Base-by-base conservation (phyloP, 2,329 filamentous ascomycete genomes). In the Fusarium denticulatum region DNA sequence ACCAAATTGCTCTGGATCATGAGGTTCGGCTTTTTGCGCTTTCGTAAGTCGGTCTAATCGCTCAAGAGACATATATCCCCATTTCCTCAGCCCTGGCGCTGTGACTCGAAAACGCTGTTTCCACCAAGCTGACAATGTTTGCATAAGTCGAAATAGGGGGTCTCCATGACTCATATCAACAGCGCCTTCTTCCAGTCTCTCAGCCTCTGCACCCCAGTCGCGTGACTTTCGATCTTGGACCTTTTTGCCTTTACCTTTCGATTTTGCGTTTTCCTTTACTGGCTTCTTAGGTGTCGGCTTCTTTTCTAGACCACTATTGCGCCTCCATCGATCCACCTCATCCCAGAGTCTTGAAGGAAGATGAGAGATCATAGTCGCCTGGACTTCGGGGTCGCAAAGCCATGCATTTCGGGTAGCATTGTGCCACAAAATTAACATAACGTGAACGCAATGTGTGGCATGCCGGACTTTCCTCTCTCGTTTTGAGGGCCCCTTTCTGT, bases 361-460 rank as follows among this genome's bases (percentile, higher is more conserved):
- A 64, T 94, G 91, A n/a, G 91, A 90, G 8, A 96, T 86, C 79
- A 98, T 86, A 22, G 91, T 92, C 16, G 91, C 90, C 70, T 96
- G 94, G 1, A 97, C 86, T 70, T 93, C 89, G 7, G 87, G 81
- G 76, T 98, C 93, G 75, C 94, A 94, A 26, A 95, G 83, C 92
- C 96, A 98, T 1, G 90, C 86, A 80, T 98, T 98, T 46, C 94
- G 90, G 20, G 96, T 83, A 1, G 94, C 89, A 79, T 98, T 98
- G 80, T 98, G 95, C 87, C 93, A 98, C 67, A 99, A 88, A 22
- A 99, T 85, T 59, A 91, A 89, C 80, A 97, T 91, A 5, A 98
- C 95, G 81, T 99, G 96, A 75, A 97, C 87, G 76, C 94, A 93
- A 81, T 99, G 96, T 2, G 94, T 95, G 7, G 91, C 88, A 39